Percentiles rank a stretch among this genome's conserved stretches.
Evolutionary conservation across 2,329 filamentous ascomycete genomes (phyloP).

Genomic region (Niveomyces coronatus): DNA sequence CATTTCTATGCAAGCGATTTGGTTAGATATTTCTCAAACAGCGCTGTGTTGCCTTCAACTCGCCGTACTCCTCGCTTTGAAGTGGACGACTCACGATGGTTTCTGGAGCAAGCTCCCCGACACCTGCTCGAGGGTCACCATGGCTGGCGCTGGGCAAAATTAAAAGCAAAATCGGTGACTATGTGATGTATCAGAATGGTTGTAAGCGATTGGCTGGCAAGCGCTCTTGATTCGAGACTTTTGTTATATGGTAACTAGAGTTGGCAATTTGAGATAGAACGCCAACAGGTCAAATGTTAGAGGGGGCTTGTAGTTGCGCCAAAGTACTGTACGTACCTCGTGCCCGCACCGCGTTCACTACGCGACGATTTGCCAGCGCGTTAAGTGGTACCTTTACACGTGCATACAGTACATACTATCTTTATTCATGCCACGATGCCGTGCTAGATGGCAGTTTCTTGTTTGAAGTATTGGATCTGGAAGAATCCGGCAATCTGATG

Average conservation of each 20-base stretch:
- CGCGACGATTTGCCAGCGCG: constrained; percentile 8
- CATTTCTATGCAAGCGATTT: constrained; percentile 15
- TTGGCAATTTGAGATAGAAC: too few species aligned
- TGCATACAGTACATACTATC: background rate
- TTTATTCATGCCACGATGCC: too few species aligned
- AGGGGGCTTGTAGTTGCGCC: too few species aligned
- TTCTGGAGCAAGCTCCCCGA: constrained; percentile 34
- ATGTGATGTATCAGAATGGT: background rate
- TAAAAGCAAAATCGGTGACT: background rate
- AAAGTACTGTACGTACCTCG: too few species aligned
- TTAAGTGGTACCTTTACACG: constrained; percentile 4
- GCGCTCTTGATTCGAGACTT: too few species aligned
- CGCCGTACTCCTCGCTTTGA: too few species aligned
- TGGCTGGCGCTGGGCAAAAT: constrained; percentile 15
- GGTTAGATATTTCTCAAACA: background rate
- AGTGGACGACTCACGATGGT: constrained; percentile 32
- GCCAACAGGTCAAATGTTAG: too few species aligned
- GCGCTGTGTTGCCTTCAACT: too few species aligned
- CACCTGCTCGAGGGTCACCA: constrained; percentile 35
- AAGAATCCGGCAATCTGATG: too few species aligned
- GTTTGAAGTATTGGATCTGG: too few species aligned
- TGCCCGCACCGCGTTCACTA: constrained; percentile 9
- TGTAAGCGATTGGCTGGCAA: too few species aligned
- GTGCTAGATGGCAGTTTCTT: too few species aligned
- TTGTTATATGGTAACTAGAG: background rate